A percentile compares a stretch with the other conserved stretches of the same genome.
Evolutionary conservation across 306 rosid species (phyloP).

Genomic region (Adenanthera pavonina): DNA sequence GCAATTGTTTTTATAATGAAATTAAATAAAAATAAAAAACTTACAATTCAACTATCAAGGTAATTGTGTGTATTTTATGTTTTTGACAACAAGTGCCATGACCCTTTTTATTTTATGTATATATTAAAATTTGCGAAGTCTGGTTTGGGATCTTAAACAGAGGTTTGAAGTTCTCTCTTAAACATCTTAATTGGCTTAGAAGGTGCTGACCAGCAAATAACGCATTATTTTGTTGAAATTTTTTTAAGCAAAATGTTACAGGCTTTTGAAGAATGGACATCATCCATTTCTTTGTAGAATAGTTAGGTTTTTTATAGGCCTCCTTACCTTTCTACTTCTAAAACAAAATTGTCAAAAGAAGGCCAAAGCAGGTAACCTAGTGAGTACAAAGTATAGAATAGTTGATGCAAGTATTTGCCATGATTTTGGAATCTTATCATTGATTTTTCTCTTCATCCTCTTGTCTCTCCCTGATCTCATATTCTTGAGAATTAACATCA

Average conservation of each 20-base stretch:
- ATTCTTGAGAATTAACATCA: not conserved
- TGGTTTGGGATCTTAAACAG: conserved; percentile 13
- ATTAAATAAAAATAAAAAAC: too few relatives aligned
- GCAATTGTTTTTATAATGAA: too few relatives aligned
- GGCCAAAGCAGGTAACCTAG: not conserved
- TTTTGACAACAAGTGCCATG: conserved; percentile 11
- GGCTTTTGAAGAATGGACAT: not conserved
- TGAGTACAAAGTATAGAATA: not conserved
- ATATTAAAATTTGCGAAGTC: not conserved
- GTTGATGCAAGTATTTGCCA: not conserved
- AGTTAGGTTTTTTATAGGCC: conserved; percentile 10
- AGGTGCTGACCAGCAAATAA: not conserved
- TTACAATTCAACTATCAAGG: conserved; percentile 49
- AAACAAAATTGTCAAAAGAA: not conserved
- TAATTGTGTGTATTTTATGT: conserved; percentile 44
- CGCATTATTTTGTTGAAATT: not conserved
- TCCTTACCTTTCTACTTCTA: not conserved
- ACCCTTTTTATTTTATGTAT: not conserved
- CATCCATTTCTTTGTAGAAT: conserved; percentile 19
- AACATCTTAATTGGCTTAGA: conserved; percentile 8
- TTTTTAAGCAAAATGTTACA: conserved; percentile 2
- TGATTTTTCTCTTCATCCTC: not conserved
- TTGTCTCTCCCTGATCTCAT: not conserved
- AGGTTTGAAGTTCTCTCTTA: conserved; percentile 19
- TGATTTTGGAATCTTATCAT: conserved; percentile 19